Evolutionary conservation across 2,329 filamentous ascomycete genomes (phyloP).

Genomic region (Paecilomyces fulvus): DNA sequence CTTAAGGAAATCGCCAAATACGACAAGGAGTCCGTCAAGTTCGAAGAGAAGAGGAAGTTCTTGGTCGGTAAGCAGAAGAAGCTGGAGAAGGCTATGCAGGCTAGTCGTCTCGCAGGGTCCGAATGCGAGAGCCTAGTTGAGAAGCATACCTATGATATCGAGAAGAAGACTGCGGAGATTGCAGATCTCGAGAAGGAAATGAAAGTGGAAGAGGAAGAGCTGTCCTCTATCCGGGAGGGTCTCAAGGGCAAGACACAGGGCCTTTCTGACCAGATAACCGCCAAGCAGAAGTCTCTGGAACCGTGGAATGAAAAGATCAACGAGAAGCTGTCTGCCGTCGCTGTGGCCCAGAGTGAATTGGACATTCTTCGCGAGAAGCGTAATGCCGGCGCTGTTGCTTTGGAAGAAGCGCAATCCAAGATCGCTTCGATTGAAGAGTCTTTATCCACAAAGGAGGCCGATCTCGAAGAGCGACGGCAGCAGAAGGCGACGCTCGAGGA

Average conservation of each 20-base stretch:
- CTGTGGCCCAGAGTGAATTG: slow-evolving; percentile 89
- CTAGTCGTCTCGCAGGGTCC: slow-evolving; percentile 62
- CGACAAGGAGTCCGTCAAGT: slow-evolving; percentile 94
- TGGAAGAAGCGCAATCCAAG: slow-evolving; percentile 76
- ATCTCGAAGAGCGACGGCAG: slow-evolving; percentile 67
- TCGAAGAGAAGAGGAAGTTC: slow-evolving; percentile 97
- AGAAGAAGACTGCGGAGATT: slow-evolving; percentile 67
- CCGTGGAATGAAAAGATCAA: slow-evolving; percentile 97
- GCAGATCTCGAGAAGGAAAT: slow-evolving; percentile 66
- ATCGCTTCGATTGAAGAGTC: slow-evolving; percentile 63
- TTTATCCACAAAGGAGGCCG: slow-evolving; percentile 60
- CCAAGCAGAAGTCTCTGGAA: slow-evolving; percentile 87
- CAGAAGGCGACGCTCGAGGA: slow-evolving; percentile 66
- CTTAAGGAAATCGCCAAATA: slow-evolving; percentile 84
- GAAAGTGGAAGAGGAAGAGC: slow-evolving; percentile 69
- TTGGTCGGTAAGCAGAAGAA: slow-evolving; percentile 86
- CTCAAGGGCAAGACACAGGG: slow-evolving; percentile 94
- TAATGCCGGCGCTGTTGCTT: slow-evolving; percentile 73
- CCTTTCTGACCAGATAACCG: slow-evolving; percentile 84
- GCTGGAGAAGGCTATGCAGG: slow-evolving; percentile 75
- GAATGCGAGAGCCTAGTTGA: slow-evolving; percentile 72
- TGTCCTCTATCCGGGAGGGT: slow-evolving; percentile 72
- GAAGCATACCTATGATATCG: slow-evolving; percentile 69
- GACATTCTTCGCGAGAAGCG: slow-evolving; percentile 84
- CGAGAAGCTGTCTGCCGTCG: slow-evolving; percentile 87